These are phyloP conservation scores for Hawksworthiomyces lignivorus DNA, from an alignment of 2,329 filamentous ascomycete species.

Conservation along the genomic window DNA sequence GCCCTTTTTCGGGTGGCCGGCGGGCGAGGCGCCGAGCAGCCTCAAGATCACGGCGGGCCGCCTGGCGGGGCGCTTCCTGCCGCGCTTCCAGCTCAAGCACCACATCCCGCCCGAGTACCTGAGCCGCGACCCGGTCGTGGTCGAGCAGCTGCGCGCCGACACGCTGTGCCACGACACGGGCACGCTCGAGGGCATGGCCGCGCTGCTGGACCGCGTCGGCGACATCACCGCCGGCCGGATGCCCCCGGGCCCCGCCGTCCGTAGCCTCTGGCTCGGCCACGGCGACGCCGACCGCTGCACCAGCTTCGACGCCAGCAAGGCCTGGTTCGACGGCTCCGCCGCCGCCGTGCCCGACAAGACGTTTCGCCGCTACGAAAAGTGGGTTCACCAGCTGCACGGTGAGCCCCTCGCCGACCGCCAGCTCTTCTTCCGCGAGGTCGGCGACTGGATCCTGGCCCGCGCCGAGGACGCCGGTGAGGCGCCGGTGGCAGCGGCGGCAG, in stretches of 20 bases:
- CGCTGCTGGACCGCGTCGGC: conserved; percentile 66
- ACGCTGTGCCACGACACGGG: conserved; percentile 72
- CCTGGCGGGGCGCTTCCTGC: conserved; percentile 60
- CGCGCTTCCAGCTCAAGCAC: conserved; percentile 58
- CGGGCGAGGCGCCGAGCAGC: conserved; percentile 53
- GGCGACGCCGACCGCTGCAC: conserved; percentile 68
- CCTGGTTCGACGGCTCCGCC: conserved; percentile 48
- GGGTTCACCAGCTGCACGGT: conserved; percentile 66
- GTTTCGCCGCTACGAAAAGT: conserved; percentile 68
- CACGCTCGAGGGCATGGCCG: conserved; percentile 69
- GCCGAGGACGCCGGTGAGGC: conserved; percentile 8
- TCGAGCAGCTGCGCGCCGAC: conserved; percentile 56
- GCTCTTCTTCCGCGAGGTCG: conserved; percentile 51
- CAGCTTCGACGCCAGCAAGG: conserved; percentile 55
- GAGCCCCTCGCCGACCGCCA: conserved; percentile 42
- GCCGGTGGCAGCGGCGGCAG: not conserved
- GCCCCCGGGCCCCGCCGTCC: conserved; percentile 44
- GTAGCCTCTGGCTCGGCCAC: conserved; percentile 64
- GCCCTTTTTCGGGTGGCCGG: conserved; percentile 71
- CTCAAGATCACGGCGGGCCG: conserved; percentile 60
- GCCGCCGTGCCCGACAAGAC: conserved; percentile 56
- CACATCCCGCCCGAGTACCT: conserved; percentile 57
- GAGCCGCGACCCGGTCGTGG: conserved; percentile 58
- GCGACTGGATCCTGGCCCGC: conserved; percentile 56
- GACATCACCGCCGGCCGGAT: conserved; percentile 51